Base-by-base conservation (phyloP, 768 basidiomycete genomes). In the Boletus insuetus region DNA sequence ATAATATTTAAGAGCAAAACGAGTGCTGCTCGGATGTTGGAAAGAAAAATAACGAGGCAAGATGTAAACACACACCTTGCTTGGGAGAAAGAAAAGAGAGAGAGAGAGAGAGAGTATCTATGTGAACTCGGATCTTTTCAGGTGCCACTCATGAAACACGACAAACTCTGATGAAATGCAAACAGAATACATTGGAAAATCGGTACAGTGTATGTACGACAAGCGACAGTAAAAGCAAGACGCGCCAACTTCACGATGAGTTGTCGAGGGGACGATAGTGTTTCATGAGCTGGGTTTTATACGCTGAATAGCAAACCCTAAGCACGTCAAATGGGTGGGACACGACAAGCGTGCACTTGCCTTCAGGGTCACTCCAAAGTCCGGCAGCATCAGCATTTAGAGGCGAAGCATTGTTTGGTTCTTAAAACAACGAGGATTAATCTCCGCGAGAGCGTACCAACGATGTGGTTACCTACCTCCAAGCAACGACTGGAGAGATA, bases 381-480 rank as follows among this genome's bases (percentile, higher is more conserved):
- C 79, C 78, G 4, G 93, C 89, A 3, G 94, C 94, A 60, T 95
- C 93, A 8, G 86, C 77, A 68, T 95, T 95, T 54, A 96, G 74
- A 8, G 94, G 94, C 7, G 92, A 94, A 16, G 87, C 89, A 68
- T 94, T 95, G 77, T 96, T 95, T 26, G 93, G 94, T 71, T 96
- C 93, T 92, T 14, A 63, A 63, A 34, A 46, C 29, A 53, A 39
- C 17, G 49, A 20, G 35, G 2, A 38, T 55, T 29, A 51, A 19
- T 50, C 40, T 49, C 17, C 13, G 31, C 26, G 35, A 53, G 19
- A 48, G 16, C 38, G n/a, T 17, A n/a, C 46, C 6, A 43, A 46
- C 37, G 44, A 26, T 19, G 46, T 40, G 8, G 13, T 2, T n/a
- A 72, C 82, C 38, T 63, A 92, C 92, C 92, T 62, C 93, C 93